Base-by-base conservation (phyloP, 2,329 filamentous ascomycete species). In the Tetracladium maxilliforme region DNA sequence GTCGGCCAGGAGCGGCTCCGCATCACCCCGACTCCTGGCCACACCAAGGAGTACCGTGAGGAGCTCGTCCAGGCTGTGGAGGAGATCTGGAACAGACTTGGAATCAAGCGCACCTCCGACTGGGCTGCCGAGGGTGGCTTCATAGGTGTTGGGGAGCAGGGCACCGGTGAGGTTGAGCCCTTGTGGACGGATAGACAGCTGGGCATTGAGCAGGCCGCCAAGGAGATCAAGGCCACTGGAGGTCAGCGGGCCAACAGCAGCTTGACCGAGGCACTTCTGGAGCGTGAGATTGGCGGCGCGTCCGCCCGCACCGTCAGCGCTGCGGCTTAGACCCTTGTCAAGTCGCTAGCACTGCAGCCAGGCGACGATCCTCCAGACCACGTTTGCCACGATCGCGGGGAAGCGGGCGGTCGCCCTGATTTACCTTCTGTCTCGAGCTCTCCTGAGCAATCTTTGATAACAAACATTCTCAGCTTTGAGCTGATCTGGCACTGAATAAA, bases 1-100 rank as follows among this genome's bases (percentile, higher is more conserved):
- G 83, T 92, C 6, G 90, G 90, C n/a, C 86, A 98, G 59, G 90
- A 98, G 54, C 76, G 90, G 30, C 75, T 98, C 29, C 79, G 90
- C 37, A 83, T 98, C 50, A 98, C 90, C 3, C 90, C 90, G 0
- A 98, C 90, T 2, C 90, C 90, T 0, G 90, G 90, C 21, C 90
- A 98, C 50, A 71, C 70, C 28, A 78, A 78, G 53, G 70, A 81
- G 39, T 83, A 80, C 55, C 82, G 84, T 33, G 78, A 92, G 36
- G 72, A 92, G 41, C 73, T 98, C 5, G 74, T 94, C 15, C 54
- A 72, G 31, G 84, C 87, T 5, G 57, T 98, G 17, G 81, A 93
- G 40, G 67, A 70, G 39, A 87, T 98, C 31, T 98, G 87, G 86
- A 69, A 63, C 23, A 71, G 87, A 43, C 70, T 98, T 3, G 73